Conservation (phyloP, 139 green algal genomes). For the Coccomyxa sp. region DNA sequence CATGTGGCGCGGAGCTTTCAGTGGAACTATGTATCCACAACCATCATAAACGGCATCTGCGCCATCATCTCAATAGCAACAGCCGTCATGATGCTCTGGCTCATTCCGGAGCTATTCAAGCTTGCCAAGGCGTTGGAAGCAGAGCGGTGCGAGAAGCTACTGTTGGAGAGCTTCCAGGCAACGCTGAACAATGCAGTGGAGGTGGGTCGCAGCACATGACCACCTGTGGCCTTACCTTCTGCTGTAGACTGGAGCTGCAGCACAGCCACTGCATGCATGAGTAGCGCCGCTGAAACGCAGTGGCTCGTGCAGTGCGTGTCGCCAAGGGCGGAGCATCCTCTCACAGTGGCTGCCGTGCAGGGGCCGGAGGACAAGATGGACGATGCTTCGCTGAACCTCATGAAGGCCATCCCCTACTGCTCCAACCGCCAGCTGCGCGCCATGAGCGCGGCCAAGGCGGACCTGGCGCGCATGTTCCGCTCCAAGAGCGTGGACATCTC, state of each 20-base stretch:
- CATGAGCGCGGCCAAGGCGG: neutral
- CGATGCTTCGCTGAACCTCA: neutral
- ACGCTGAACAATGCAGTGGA: neutral
- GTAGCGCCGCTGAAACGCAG: no score
- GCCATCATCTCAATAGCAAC: neutral
- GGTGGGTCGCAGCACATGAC: no score
- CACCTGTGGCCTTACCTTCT: no score
- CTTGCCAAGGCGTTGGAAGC: neutral
- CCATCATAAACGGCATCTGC: neutral
- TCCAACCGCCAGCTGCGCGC: neutral
- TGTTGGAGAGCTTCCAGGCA: neutral
- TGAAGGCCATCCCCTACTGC: neutral
- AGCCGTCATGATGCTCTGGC: neutral
- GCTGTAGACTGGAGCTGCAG: no score
- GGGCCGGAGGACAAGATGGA: neutral
- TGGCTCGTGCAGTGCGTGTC: no score
- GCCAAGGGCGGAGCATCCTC: no score
- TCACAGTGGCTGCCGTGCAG: no score
- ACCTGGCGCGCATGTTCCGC: neutral
- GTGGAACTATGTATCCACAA: neutral
- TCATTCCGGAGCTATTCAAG: neutral
- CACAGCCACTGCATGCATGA: no score
- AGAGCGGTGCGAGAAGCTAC: neutral
- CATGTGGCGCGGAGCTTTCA: neutral
- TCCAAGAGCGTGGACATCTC: neutral